Conservation (phyloP, 2,329 filamentous ascomycete genomes). For the Raffaelea deltoideospora region DNA sequence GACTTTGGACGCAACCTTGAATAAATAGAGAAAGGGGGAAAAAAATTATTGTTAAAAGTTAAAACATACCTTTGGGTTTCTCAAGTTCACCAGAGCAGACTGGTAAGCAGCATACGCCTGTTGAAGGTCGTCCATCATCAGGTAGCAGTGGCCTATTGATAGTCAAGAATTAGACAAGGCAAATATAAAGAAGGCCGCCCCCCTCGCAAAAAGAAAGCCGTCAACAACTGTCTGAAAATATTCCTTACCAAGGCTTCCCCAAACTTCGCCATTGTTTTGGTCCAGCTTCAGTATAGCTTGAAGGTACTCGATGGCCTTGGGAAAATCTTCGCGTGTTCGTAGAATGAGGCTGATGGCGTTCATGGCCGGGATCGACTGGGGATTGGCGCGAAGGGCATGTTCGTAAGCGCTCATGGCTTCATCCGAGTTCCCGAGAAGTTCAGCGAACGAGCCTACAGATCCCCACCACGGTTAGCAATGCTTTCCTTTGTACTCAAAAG, state of each 20-base stretch:
- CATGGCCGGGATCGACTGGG: constrained; percentile 80
- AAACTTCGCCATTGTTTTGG: constrained; percentile 78
- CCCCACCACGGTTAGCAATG: too few relatives aligned
- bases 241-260: constrained; percentile 71
- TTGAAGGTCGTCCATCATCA: constrained; percentile 98
- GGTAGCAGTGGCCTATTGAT: constrained; percentile 79
- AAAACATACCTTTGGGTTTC: constrained; percentile 68
- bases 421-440: constrained; percentile 76
- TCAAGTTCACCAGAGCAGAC: constrained; percentile 80
- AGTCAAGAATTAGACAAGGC: constrained; percentile 14
- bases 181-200: too few relatives aligned
- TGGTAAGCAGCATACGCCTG: constrained; percentile 96
- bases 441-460: constrained; percentile 61
- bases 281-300: constrained; percentile 86
- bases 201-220: background rate
- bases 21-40: background rate
- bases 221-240: too few relatives aligned
- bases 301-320: constrained; percentile 85
- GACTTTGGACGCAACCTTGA: too few relatives aligned
- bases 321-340: constrained; percentile 82
- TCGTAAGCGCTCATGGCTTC: constrained; percentile 86
- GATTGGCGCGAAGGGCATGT: constrained; percentile 73
- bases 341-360: constrained; percentile 86
- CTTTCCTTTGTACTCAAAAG: too few relatives aligned
- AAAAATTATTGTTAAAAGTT: background rate